Evolutionary conservation across 2,329 filamentous ascomycete species (phyloP), one percentile per base, ranked within the genome.

Genomic region (Sporothrix schenckii): DNA sequence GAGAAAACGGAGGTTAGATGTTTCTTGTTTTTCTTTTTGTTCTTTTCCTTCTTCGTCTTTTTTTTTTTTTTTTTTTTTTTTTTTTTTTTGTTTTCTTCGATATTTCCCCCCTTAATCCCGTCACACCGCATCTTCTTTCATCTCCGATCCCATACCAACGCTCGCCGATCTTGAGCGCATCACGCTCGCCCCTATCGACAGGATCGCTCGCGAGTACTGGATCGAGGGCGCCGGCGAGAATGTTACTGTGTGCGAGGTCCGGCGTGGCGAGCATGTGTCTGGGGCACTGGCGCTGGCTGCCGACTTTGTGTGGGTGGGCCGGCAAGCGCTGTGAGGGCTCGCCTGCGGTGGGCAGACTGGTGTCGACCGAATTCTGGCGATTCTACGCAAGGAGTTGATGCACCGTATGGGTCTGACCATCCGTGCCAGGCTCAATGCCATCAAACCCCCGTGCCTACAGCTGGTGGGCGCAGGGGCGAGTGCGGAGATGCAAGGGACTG

Each of bases 241-340:
- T 44, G 66, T 65, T n/a, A 71, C 70, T 6, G 34, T 72, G 16
- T 56, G 53, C n/a, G 70, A 71, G 30, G 81, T 86, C 44, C 74
- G 83, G 16, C 78, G 81, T 50, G 84, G 83, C 0, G 82, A 80
- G 3, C 84, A 86, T 73, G 80, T 86, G n/a, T 86, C 86, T 79
- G 85, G 85, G 72, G 84, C 84, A 2, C 73, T 86, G 2, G 83
- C 83, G 0, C 76, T 86, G 4, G 84, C 84, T 2, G 85, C 84
- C 0, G 79, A 84, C 68, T 82, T 80, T 71, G 80, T 80, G 56
- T 84, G 82, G 77, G 77, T 84, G 9, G 84, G 84, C 0, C 74
- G 84, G 21, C 80, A 82, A 6, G 78, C 81, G 13, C 78, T 86
- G 10, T 86, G 84, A 84, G 84, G 83, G 0, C 76, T 86, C 52